phyloP scores from a whole-genome alignment of 805 yeast genomes.

The Sugiyamaella smithiae region DNA sequence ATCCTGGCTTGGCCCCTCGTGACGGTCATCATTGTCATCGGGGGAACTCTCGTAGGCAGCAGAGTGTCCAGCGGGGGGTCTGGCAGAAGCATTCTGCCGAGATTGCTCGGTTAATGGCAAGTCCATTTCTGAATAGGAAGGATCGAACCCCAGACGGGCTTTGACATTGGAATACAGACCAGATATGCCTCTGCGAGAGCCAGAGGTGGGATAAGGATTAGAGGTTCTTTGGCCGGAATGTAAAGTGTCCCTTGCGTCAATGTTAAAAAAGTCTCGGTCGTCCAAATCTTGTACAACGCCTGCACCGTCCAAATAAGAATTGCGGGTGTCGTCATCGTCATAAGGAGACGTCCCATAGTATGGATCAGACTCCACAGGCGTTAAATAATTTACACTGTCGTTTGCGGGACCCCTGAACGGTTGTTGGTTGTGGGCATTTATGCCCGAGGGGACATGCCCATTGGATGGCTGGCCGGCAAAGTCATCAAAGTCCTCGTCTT shows the following conservation, averaged over 20 bases:
- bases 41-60: constrained; percentile 7
- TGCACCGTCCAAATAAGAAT: constrained; percentile 22
- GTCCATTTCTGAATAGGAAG: constrained; percentile 32
- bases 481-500: not conserved
- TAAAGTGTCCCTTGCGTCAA: constrained; percentile 5
- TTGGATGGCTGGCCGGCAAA: not conserved
- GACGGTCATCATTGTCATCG: constrained; percentile 17
- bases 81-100: constrained; percentile 1
- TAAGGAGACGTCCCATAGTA: constrained; percentile 11
- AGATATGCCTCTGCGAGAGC: constrained; percentile 19
- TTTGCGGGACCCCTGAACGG: no score
- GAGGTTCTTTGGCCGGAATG: constrained; percentile 2
- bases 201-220: not conserved
- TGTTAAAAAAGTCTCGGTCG: constrained; percentile 17
- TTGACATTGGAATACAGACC: constrained; percentile 27
- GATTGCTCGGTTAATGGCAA: constrained; percentile 29
- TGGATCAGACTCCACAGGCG: constrained; percentile 10
- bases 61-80: not conserved
- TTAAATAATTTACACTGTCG: constrained; percentile 10
- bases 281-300: constrained; percentile 23
- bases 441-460: no score
- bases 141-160: constrained; percentile 28
- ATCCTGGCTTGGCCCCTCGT: constrained; percentile 23
- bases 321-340: constrained; percentile 7
- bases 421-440: no score